Evolutionary conservation across 768 basidiomycete species (phyloP).

Genomic region (Pholiota molesta): DNA sequence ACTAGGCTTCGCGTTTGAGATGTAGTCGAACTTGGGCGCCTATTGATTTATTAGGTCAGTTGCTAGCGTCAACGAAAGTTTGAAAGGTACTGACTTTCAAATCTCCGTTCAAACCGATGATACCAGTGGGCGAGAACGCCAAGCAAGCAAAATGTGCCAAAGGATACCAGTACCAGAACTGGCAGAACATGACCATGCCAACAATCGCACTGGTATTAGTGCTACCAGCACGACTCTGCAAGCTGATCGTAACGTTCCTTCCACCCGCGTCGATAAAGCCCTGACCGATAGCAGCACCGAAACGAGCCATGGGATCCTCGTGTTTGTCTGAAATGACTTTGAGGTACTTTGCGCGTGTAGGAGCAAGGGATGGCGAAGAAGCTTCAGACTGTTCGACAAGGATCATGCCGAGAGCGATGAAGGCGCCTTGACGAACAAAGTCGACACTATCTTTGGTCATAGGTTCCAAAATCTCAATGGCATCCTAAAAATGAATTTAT

Average conservation of each 20-base stretch:
- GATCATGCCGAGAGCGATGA: constrained; percentile 94
- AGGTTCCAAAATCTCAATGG: constrained; percentile 94
- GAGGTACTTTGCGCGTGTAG: constrained; percentile 81
- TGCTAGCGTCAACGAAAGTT: background rate
- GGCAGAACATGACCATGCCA: constrained; percentile 97
- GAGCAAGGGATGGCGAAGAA: constrained; percentile 77
- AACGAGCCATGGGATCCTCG: constrained; percentile 98
- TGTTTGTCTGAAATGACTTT: constrained; percentile 96
- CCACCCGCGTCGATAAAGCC: constrained; percentile 98
- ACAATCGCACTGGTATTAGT: constrained; percentile 93
- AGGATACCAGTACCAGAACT: constrained; percentile 99
- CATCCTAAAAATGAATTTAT: constrained; percentile 61
- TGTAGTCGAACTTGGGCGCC: constrained; percentile 93
- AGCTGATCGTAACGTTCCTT: constrained; percentile 91
- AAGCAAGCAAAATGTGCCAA: constrained; percentile 91
- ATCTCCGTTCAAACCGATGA: constrained; percentile 88
- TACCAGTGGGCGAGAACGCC: constrained; percentile 93
- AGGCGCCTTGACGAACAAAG: constrained; percentile 97
- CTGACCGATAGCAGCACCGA: constrained; percentile 94
- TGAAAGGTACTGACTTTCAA: constrained; percentile 58
- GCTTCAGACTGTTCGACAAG: constrained; percentile 96
- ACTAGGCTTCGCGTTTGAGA: constrained; percentile 88
- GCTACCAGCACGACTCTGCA: constrained; percentile 92
- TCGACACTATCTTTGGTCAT: constrained; percentile 99
- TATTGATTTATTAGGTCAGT: constrained; percentile 29